A percentile compares a stretch with the other conserved stretches of the same genome.
phyloP scores from a whole-genome alignment of 495 filamentous ascomycete genomes.

The Mytilinidion resinicola region DNA sequence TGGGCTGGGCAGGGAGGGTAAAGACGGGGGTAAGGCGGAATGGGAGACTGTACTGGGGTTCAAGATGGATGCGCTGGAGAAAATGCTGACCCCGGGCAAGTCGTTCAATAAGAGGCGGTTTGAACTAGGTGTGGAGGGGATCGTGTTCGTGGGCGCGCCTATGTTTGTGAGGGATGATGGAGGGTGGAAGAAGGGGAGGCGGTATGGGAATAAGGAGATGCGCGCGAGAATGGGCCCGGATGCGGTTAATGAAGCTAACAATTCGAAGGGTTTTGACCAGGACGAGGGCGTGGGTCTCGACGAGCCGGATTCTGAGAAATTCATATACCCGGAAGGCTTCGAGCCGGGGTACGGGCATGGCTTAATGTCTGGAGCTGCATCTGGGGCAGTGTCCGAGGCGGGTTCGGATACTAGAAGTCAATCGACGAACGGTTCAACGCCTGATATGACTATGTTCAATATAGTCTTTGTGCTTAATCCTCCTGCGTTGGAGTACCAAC shows the following conservation, averaged over 20 bases:
- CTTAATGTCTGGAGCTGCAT: constrained; percentile 27
- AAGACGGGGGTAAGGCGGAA: constrained; percentile 33
- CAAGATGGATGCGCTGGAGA: constrained; percentile 70
- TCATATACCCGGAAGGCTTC: constrained; percentile 30
- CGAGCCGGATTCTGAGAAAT: constrained; percentile 11
- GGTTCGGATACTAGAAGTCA: constrained; percentile 30
- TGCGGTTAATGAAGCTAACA: constrained; percentile 23
- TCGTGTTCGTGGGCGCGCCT: constrained; percentile 81
- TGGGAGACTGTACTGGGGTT: constrained; percentile 78
- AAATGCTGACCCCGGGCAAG: constrained; percentile 69
- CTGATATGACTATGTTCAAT: constrained; percentile 91
- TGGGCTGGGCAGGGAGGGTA: background rate
- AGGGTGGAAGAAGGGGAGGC: constrained; percentile 66
- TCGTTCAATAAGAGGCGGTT: constrained; percentile 83
- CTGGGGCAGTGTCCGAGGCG: constrained; percentile 20
- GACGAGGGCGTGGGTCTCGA: constrained; percentile 34
- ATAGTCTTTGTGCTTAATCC: constrained; percentile 86
- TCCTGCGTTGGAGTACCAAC: constrained; percentile 65
- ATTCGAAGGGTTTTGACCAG: background rate
- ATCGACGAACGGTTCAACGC: constrained; percentile 41
- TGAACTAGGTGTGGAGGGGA: constrained; percentile 76
- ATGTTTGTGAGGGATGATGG: constrained; percentile 84
- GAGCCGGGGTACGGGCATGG: constrained; percentile 31
- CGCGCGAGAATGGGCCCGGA: background rate
- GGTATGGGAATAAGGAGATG: constrained; percentile 51